These are phyloP conservation scores for Rhizoctonia solani DNA, from an alignment of 1,284 basidiomycete species.

Conservation along the genomic window DNA sequence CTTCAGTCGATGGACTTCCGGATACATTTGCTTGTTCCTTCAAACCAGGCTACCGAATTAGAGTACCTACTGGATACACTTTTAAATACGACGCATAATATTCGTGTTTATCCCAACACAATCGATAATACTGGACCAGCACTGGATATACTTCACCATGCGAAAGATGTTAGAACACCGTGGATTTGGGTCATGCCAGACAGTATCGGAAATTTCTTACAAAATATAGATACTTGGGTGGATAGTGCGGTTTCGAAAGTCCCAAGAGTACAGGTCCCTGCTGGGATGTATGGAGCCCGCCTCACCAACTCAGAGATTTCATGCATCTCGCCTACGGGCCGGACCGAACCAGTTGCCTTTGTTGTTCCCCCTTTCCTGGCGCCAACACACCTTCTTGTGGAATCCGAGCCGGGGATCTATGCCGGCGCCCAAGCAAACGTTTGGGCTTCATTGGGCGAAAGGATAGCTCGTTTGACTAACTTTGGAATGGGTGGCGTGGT, in stretches of 20 bases:
- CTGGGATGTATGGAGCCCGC: slow-evolving; percentile 53
- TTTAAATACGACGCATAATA: not conserved
- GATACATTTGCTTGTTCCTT: slow-evolving; percentile 4
- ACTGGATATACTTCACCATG: slow-evolving; percentile 44
- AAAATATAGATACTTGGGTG: slow-evolving; percentile 35
- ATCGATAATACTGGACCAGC: not conserved
- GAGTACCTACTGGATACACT: slow-evolving; percentile 8
- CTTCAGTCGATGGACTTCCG: not conserved
- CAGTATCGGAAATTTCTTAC: slow-evolving; percentile 40
- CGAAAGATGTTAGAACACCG: slow-evolving; percentile 50
- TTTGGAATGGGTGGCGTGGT: slow-evolving; percentile 15
- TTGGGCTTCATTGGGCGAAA: slow-evolving; percentile 54
- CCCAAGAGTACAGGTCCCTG: slow-evolving; percentile 49
- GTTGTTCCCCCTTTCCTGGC: slow-evolving; percentile 62
- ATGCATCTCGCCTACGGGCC: slow-evolving; percentile 32
- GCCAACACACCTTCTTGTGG: slow-evolving; percentile 47
- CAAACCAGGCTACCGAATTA: not conserved
- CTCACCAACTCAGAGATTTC: slow-evolving; percentile 40
- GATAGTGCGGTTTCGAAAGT: slow-evolving; percentile 1
- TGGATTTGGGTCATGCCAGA: slow-evolving; percentile 52
- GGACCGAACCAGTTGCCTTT: slow-evolving; percentile 49
- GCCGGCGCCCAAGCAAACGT: slow-evolving; percentile 40
- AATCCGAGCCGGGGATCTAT: slow-evolving; percentile 38
- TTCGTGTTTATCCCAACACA: not conserved
- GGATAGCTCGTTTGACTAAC: not conserved